Evolutionary conservation across 176 grass and related monocot genomes (phyloP), one percentile per base, ranked within the genome.

Genomic region (Carex pumila): DNA sequence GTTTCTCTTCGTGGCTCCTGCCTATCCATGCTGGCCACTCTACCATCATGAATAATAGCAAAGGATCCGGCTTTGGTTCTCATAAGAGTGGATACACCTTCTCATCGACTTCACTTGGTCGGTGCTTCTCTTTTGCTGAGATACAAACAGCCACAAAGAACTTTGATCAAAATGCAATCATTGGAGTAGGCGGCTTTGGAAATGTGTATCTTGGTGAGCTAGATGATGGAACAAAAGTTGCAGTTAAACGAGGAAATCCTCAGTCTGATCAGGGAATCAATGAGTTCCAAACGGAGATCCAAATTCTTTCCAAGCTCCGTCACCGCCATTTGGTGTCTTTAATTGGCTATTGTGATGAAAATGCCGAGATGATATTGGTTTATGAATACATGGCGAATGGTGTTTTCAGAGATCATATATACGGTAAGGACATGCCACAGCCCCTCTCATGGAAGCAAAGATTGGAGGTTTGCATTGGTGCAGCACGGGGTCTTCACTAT

Each of bases 381-480:
- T 98, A 98, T 85, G 96, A 98, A 86, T 98, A 93, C 92, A 98
- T 98, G 96, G 89, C 89, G 18, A 91, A 98, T 53, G 96, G 96
- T 9, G 84, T 85, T 0, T 98, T 95, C 88, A 84, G 96, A 13
- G 96, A 98, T 69, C 96, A 98, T 86, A 89, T 98, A 73, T 98
- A 98, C 67, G 96, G 95, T 58, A 79, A 79, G 54, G 84, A 90
- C 32, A 13, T 62, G 12, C n/a, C 21, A 77, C 5, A 6, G 5
- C n/a, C 86, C n/a, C 86, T 98, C 36, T 72, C 96, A 2, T 98
- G 96, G 96, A 95, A 95, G 88, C 96, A 98, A 87, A 79, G 95
- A n/a, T 88, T 98, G 3, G 96, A 98, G 88, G 94, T 98, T 77
- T 98, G 96, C 96, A 98, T 98, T 84, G 96, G 96, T 65, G 96